These are phyloP conservation scores for Erigeron philadelphicus DNA, from an alignment of 140 eudicot species.

Conservation along the genomic window DNA sequence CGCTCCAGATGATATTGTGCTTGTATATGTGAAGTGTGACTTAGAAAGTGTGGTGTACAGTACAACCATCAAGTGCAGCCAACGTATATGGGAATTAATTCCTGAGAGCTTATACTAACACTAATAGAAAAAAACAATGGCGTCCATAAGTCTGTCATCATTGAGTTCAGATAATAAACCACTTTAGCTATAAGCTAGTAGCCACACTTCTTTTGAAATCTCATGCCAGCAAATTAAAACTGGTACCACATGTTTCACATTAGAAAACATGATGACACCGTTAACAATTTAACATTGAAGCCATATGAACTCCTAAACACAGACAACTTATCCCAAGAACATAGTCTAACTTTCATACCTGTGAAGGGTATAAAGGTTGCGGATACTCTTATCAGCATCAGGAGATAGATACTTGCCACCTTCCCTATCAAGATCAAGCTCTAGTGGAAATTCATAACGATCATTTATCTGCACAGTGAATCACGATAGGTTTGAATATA, in stretches of 20 bases:
- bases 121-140: too few relatives aligned
- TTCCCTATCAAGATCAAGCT: conserved; percentile 92
- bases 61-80: too few relatives aligned
- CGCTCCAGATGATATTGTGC: too few relatives aligned
- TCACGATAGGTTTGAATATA: conserved; percentile 11
- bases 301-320: not conserved
- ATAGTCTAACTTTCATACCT: conserved; percentile 41
- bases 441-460: conserved; percentile 83
- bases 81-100: too few relatives aligned
- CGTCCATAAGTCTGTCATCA: not conserved
- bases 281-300: not conserved
- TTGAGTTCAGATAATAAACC: not conserved
- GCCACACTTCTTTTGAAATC: not conserved
- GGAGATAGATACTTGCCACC: conserved; percentile 90
- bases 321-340: not conserved
- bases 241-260: not conserved
- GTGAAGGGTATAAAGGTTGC: conserved; percentile 87
- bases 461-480: conserved; percentile 69
- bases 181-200: not conserved
- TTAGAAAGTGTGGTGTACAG: too few relatives aligned
- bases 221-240: not conserved
- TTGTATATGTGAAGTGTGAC: too few relatives aligned
- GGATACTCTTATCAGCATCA: conserved; percentile 88
- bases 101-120: too few relatives aligned
- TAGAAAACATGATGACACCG: not conserved